A percentile compares a stretch with the other conserved stretches of the same genome.
Evolutionary conservation across 1,139 yeast species (phyloP).

Genomic region (Suhomyces guaymorum): DNA sequence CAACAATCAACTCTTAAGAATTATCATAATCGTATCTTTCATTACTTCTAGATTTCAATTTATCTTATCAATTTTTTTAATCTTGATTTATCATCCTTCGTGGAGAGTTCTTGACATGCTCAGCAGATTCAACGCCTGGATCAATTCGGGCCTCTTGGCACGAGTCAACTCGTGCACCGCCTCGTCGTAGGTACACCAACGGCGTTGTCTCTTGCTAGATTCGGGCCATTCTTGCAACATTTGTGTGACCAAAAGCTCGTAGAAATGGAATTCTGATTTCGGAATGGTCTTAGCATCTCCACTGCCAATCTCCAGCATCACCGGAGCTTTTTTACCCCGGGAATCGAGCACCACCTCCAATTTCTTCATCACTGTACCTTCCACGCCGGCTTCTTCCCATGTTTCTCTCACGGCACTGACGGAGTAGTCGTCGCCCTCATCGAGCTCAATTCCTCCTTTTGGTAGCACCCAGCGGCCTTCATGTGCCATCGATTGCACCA

Average conservation of each 20-base stretch:
- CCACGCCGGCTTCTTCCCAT: constrained; percentile 97
- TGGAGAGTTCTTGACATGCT: constrained; percentile 25
- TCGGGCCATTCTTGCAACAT: constrained; percentile 79
- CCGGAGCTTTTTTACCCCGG: constrained; percentile 64
- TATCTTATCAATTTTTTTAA: too few relatives aligned
- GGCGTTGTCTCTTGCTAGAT: constrained; percentile 52
- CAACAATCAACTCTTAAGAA: too few relatives aligned
- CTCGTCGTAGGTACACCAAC: constrained; percentile 75
- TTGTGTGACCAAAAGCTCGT: constrained; percentile 63
- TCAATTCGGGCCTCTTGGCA: constrained; percentile 68
- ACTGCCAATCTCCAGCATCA: constrained; percentile 36
- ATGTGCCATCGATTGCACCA: constrained; percentile 74
- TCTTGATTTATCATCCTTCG: too few relatives aligned
- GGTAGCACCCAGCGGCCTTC: constrained; percentile 82
- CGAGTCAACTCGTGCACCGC: constrained; percentile 64
- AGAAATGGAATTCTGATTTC: constrained; percentile 80
- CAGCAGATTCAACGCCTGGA: constrained; percentile 62
- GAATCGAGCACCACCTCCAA: constrained; percentile 71
- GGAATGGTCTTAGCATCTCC: constrained; percentile 50
- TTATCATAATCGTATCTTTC: too few relatives aligned
- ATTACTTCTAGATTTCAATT: too few relatives aligned
- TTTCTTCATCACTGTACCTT: constrained; percentile 55
- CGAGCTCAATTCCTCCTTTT: constrained; percentile 92
- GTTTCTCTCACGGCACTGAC: constrained; percentile 80
- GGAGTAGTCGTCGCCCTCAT: constrained; percentile 61